Percentiles rank a stretch among this genome's conserved stretches.
These are phyloP conservation scores for Laetiporus sulphureus DNA, from an alignment of 1,284 basidiomycete species.

Conservation along the genomic window DNA sequence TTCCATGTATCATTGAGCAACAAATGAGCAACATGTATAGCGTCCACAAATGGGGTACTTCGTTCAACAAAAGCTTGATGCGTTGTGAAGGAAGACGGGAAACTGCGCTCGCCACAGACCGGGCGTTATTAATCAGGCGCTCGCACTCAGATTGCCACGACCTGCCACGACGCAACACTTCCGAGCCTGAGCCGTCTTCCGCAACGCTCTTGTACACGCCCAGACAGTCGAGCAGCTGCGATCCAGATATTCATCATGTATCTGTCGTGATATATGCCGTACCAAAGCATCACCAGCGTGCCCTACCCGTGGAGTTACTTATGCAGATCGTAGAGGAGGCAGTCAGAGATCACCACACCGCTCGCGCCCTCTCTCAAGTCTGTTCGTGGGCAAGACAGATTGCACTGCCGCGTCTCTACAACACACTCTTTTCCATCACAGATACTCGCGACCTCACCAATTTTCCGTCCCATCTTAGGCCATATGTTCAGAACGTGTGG, in stretches of 20 bases:
- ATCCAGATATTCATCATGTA: background rate
- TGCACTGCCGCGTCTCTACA: background rate
- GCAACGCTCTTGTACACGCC: background rate
- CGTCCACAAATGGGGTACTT: too few species aligned
- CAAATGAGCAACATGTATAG: too few species aligned
- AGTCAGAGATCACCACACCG: background rate
- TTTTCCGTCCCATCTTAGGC: background rate
- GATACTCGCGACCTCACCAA: background rate
- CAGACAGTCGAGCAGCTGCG: background rate
- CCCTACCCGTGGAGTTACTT: background rate
- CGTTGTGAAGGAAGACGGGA: too few species aligned
- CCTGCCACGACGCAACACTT: too few species aligned
- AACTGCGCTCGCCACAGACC: too few species aligned
- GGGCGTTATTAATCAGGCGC: too few species aligned
- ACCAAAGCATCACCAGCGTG: background rate
- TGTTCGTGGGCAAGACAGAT: background rate
- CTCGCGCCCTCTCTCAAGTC: conserved; percentile 1
- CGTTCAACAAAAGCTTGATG: too few species aligned
- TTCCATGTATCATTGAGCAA: too few species aligned
- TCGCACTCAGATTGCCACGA: too few species aligned
- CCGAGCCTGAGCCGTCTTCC: background rate
- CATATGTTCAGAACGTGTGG: conserved; percentile 2
- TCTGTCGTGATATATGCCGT: background rate
- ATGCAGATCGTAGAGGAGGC: background rate
- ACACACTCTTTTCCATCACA: background rate